Base-by-base conservation (phyloP, 495 filamentous ascomycete genomes). In the Aspergillus cristatus region DNA sequence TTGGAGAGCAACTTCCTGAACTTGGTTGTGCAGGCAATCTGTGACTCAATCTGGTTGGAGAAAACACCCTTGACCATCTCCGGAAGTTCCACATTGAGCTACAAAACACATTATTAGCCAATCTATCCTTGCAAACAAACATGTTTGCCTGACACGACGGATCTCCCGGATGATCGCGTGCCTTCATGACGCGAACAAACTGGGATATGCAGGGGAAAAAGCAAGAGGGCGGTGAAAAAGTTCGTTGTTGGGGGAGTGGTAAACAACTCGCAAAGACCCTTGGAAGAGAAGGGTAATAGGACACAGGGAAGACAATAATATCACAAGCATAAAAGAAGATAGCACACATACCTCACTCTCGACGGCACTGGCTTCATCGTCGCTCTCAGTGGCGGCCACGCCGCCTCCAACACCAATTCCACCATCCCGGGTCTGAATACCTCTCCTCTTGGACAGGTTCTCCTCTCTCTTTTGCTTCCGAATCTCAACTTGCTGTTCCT, bases 401-500 rank as follows among this genome's bases (percentile, higher is more conserved):
- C 81, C 80, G 48, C 84, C 86, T 52, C 91, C 89, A 40, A 88
- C 85, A 38, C 85, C 82, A 60, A 75, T 71, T 40, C 60, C 63
- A 40, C 75, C 74, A 70, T 86, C 80, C 30, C 78, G 80, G 48
- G 75, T 78, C 47, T 77, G 74, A 47, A 99, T 94, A 59, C 94
- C 94, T 72, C 93, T 78, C 60, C 93, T 71, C 77, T 99, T 99
- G 57, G 93, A 93, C 57, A 99, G 63, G 65, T 94, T 95, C 69
- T 99, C 93, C 56, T 99, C 93, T 48, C 93, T 76, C 76, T 97
- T 99, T 47, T 85, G 82, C 72, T 93, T 95, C 44, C 93, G 76
- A 54, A 99, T 97, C 74, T 99, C 93, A 42, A 99, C 93, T 65
- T 95, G 90, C 63, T 93, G 86, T 63, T 99, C 93, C 57, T 99